phyloP scores from a whole-genome alignment of 306 rosid species.

The Hippophae rhamnoides region DNA sequence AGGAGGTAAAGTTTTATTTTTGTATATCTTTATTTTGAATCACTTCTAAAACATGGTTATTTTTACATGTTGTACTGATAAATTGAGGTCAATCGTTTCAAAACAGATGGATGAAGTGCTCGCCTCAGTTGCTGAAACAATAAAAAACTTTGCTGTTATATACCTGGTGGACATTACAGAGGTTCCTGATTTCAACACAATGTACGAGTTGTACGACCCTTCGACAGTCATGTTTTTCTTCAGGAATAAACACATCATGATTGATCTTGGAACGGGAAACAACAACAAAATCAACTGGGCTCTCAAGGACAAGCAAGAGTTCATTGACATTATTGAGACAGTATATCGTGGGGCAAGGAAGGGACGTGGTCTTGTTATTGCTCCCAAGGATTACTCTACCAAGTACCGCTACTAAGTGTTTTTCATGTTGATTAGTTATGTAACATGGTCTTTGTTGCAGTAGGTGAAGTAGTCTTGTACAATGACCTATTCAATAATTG shows the following conservation, averaged over 20 bases:
- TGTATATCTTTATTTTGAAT: no score
- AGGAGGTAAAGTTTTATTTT: no score
- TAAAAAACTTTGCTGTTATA: conserved; percentile 79
- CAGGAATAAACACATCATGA: conserved; percentile 97
- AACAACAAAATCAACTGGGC: conserved; percentile 99
- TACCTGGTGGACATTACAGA: conserved; percentile 95
- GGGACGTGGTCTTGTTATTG: conserved; percentile 89
- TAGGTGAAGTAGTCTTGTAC: no score
- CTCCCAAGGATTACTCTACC: conserved; percentile 94
- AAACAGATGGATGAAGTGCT: conserved; percentile 86
- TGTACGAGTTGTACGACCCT: conserved; percentile 89
- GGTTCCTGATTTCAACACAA: conserved; percentile 95
- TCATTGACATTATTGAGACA: conserved; percentile 79
- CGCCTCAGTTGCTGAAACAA: conserved; percentile 79
- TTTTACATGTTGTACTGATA: no score
- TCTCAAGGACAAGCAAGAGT: conserved; percentile 93
- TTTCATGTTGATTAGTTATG: no score
- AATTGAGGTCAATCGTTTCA: neutral
- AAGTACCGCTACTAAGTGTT: conserved; percentile 69
- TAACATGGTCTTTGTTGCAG: no score
- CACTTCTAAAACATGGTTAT: no score
- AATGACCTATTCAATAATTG: no score
- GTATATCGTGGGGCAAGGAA: conserved; percentile 85
- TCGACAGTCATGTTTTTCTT: conserved; percentile 92
- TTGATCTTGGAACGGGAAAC: conserved; percentile 94